These are phyloP conservation scores for Phlyctochytrium bullatum DNA, from an alignment of 192 early-diverging fungal genomes.

Conservation along the genomic window DNA sequence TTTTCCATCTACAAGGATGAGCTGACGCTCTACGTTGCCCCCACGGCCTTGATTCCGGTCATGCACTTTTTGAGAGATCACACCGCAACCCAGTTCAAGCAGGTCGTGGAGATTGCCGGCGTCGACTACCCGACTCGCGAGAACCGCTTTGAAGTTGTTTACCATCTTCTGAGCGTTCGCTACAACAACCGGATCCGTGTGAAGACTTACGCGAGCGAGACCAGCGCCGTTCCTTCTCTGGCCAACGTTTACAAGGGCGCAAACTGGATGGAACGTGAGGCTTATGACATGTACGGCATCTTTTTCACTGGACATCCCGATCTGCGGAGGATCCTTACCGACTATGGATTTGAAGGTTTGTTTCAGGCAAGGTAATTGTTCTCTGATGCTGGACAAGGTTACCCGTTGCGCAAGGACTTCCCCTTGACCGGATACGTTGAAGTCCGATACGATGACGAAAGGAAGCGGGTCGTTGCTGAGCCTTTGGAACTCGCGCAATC, in stretches of 20 bases:
- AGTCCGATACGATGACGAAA: too few species aligned
- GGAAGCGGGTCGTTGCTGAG: too few species aligned
- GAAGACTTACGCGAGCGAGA: slow-evolving; percentile 95
- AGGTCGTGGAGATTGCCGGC: slow-evolving; percentile 82
- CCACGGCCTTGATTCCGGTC: slow-evolving; percentile 71
- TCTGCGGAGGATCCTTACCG: slow-evolving; percentile 88
- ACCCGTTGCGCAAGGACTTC: too few species aligned
- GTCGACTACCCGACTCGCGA: slow-evolving; percentile 87
- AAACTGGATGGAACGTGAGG: slow-evolving; percentile 98
- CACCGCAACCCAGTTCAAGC: slow-evolving; percentile 89
- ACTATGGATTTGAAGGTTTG: slow-evolving; percentile 98
- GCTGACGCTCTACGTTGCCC: slow-evolving; percentile 90
- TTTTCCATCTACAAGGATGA: slow-evolving; percentile 98
- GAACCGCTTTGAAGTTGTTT: slow-evolving; percentile 97
- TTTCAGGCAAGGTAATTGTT: too few species aligned
- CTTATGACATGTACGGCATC: slow-evolving; percentile 98
- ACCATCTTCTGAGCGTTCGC: slow-evolving; percentile 81
- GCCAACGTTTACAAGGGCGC: slow-evolving; percentile 77
- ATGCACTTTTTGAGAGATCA: slow-evolving; percentile 90
- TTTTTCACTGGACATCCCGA: slow-evolving; percentile 96
- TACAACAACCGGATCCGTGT: slow-evolving; percentile 94
- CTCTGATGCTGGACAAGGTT: too few species aligned
- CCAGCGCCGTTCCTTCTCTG: slow-evolving; percentile 84
- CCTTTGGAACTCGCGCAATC: too few species aligned
- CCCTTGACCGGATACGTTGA: too few species aligned